Conservation (phyloP, 352 stramenopile species). For the Hyaloperonospora arabidopsidis region DNA sequence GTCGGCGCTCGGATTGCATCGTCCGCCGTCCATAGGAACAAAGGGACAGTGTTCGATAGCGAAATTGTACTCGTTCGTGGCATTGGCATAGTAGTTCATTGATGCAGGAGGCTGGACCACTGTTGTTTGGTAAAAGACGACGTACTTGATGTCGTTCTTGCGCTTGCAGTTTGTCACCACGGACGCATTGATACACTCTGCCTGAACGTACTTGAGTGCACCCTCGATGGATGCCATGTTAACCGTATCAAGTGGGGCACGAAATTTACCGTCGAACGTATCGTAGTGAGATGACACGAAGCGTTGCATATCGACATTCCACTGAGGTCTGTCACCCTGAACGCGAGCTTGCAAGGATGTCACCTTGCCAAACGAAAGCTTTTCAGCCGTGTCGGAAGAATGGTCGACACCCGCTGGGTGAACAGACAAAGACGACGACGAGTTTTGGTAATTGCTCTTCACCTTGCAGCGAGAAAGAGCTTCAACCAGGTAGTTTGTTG, state of each 20-base stretch:
- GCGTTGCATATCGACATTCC: slow-evolving; percentile 25
- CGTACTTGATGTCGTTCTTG: slow-evolving; percentile 51
- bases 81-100: slow-evolving; percentile 42
- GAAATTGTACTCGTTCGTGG: slow-evolving; percentile 24
- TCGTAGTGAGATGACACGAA: slow-evolving; percentile 36
- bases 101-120: slow-evolving; percentile 35
- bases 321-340: slow-evolving; percentile 37
- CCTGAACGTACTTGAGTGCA: slow-evolving; percentile 57
- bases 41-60: slow-evolving; percentile 48
- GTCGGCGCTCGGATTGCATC: slow-evolving; percentile 37
- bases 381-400: too few species aligned
- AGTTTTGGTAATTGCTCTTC: too few species aligned
- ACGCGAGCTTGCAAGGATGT: slow-evolving; percentile 42
- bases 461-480: too few species aligned
- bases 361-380: slow-evolving; percentile 31
- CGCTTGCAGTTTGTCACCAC: slow-evolving; percentile 35
- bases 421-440: too few species aligned
- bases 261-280: slow-evolving; percentile 38
- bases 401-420: too few species aligned
- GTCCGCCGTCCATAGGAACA: slow-evolving; percentile 48
- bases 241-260: slow-evolving; percentile 39
- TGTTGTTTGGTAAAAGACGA: slow-evolving; percentile 57
- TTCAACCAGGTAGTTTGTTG: too few species aligned
- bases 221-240: slow-evolving; percentile 51
- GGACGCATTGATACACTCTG: slow-evolving; percentile 50